Percentiles rank a stretch among this genome's conserved stretches.
Conservation (phyloP, 805 yeast species). For the Cyberlindnera samutprakarnensis region DNA sequence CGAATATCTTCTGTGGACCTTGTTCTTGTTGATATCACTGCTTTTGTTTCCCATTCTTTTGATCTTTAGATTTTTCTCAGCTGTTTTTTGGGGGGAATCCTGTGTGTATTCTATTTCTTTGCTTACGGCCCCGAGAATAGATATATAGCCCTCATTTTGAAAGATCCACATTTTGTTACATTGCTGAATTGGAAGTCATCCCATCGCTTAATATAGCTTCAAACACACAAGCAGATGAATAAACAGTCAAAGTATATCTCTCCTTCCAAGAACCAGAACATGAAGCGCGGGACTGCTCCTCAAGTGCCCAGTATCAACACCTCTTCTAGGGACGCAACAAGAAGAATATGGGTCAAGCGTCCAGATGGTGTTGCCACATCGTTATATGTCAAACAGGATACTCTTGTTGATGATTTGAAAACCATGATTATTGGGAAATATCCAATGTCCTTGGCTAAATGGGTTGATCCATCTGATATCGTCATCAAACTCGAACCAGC, state of each 20-base stretch:
- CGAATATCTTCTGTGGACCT: no score
- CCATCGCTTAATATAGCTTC: no score
- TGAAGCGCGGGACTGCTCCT: conserved; percentile 4
- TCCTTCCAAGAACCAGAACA: conserved; percentile 5
- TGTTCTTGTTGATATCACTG: no score
- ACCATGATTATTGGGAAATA: conserved; percentile 52
- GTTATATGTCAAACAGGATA: conserved; percentile 48
- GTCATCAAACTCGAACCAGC: conserved; percentile 24
- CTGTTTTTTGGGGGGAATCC: no score
- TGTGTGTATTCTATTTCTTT: no score
- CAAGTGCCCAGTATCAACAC: conserved; percentile 12
- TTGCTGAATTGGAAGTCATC: no score
- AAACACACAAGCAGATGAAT: no score
- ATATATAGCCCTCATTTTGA: no score
- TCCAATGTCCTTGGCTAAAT: conserved; percentile 56
- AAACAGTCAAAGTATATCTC: conserved; percentile 9
- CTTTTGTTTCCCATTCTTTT: no score
- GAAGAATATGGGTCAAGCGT: conserved; percentile 50
- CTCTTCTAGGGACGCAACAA: conserved; percentile 11
- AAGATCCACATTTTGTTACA: no score
- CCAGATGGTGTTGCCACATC: conserved; percentile 60
- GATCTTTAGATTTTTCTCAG: no score
- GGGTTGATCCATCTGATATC: conserved; percentile 65
- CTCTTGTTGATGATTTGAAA: conserved; percentile 80
- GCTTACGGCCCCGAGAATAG: no score